Evolutionary conservation across 345 rosid species (phyloP), one percentile per base, ranked within the genome.

Genomic region (Brassica incana): DNA sequence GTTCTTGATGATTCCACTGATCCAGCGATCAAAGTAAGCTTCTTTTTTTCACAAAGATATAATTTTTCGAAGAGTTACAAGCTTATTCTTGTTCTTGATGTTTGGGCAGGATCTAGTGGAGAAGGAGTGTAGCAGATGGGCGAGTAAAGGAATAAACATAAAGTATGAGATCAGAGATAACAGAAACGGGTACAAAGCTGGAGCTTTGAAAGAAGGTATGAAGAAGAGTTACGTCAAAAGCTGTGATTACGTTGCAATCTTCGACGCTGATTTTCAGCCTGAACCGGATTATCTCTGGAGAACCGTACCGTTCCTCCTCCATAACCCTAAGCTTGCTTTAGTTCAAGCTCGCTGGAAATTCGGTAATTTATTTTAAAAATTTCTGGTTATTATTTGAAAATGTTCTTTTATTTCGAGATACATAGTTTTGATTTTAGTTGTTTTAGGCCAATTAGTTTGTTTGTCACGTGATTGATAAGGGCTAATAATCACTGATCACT

Each of bases 311-410:
- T 95, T 86, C 60, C 90, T 95, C 1, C 78, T 82, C 36, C 92
- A 89, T 77, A 95, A 95, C 86, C 93, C 97, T 0, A 77, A 89
- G 65, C 50, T 95, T 69, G 98, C 87, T 75, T 86, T 95, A 36
- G 96, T 93, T 69, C 99, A 95, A 82, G 77, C 97, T 84, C 99
- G 99, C 40, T 95, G 99, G 99, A 90, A 90, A 88, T 95, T 92
- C 79, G 99, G 99, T 95, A 87, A 78, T 15, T 69, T n/a, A n/a
- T 8, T 69, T 50, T 40, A 2, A 43, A 9, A 45, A 45, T 11
- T 3, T 45, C 52, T 45, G 52, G 5, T 45, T 45, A 45, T 45
- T 45, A 45, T 45, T 45, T 2, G 1, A 2, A 2, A 12, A 11
- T 45, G 3, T 36, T 36, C 2, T 48, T 11, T 48, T 12, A 48